These are phyloP conservation scores for Claviceps sp. DNA, from an alignment of 2,329 filamentous ascomycete genomes.

Conservation along the genomic window DNA sequence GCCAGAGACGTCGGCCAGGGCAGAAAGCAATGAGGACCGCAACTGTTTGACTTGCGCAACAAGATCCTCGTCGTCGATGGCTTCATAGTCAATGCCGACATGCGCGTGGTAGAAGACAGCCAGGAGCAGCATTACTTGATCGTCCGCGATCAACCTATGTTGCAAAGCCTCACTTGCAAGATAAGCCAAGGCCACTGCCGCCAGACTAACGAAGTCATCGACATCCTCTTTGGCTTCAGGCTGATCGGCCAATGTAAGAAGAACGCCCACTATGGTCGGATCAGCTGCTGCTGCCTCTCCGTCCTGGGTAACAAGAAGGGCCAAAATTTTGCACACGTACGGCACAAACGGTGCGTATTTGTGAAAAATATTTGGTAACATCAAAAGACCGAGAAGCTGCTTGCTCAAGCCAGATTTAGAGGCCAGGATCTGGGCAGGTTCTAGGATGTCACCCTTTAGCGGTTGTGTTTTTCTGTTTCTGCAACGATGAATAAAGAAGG, in stretches of 20 bases:
- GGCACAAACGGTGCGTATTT: constrained; percentile 30
- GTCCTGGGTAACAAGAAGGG: constrained; percentile 39
- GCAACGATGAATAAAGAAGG: no score
- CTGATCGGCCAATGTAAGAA: constrained; percentile 35
- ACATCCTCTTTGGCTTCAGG: constrained; percentile 29
- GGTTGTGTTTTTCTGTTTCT: neutral
- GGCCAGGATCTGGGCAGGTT: constrained; percentile 42
- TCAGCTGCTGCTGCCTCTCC: constrained; percentile 31
- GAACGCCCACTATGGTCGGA: constrained; percentile 30
- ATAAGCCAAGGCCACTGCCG: constrained; percentile 40
- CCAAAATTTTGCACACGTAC: constrained; percentile 44
- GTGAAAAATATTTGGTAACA: constrained; percentile 26
- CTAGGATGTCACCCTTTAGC: constrained; percentile 19
- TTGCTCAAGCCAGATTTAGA: constrained; percentile 37
- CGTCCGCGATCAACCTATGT: constrained; percentile 27
- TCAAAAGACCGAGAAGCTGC: constrained; percentile 35
- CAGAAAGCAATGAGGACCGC: constrained; percentile 34
- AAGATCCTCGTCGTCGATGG: constrained; percentile 32
- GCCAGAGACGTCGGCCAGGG: constrained; percentile 39
- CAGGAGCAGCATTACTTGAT: constrained; percentile 30
- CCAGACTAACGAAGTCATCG: constrained; percentile 40
- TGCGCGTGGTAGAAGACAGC: constrained; percentile 34
- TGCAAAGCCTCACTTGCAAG: constrained; percentile 41
- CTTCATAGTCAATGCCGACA: constrained; percentile 23
- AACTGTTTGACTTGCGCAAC: constrained; percentile 32